A percentile compares a stretch with the other conserved stretches of the same genome.
Evolutionary conservation across 306 rosid genomes (phyloP).

Genomic region (Neltuma alba): DNA sequence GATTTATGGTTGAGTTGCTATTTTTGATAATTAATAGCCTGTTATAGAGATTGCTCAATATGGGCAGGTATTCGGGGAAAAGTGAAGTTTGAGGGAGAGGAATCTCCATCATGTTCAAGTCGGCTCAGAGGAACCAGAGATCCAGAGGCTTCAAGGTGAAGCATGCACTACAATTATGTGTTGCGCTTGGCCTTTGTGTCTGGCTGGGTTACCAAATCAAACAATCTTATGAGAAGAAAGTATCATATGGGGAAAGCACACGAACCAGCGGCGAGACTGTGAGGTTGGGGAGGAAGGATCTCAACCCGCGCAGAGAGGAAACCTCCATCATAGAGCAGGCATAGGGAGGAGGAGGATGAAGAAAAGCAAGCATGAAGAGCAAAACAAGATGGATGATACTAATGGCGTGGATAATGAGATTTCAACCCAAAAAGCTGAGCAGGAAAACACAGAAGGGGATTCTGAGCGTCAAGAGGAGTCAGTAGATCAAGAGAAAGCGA

Average conservation of each 20-base stretch:
- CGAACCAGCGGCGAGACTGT: slow-evolving; percentile 46
- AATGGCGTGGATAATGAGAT: slow-evolving; percentile 42
- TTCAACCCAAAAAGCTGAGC: slow-evolving; percentile 39
- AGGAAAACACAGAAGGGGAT: slow-evolving; percentile 42
- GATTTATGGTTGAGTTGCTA: not conserved
- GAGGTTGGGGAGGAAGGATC: slow-evolving; percentile 84
- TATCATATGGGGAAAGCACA: slow-evolving; percentile 34
- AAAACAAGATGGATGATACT: slow-evolving; percentile 49
- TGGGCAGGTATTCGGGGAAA: slow-evolving; percentile 45
- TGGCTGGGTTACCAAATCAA: slow-evolving; percentile 92
- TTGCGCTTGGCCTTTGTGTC: slow-evolving; percentile 71
- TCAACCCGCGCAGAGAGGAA: slow-evolving; percentile 56
- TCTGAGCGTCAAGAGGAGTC: slow-evolving; percentile 50
- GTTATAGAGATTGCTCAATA: slow-evolving; percentile 31
- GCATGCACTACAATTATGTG: slow-evolving; percentile 77
- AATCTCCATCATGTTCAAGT: slow-evolving; percentile 65
- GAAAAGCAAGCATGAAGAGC: slow-evolving; percentile 55
- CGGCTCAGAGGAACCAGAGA: slow-evolving; percentile 77
- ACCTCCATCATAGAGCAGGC: slow-evolving; percentile 60
- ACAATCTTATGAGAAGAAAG: slow-evolving; percentile 70
- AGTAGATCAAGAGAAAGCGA: slow-evolving; percentile 42
- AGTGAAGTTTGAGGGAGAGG: slow-evolving; percentile 33
- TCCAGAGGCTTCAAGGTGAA: slow-evolving; percentile 89
- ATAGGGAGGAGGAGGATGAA: slow-evolving; percentile 68
- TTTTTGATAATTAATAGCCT: slow-evolving; percentile 7